Percentiles rank a stretch among this genome's conserved stretches.
These are phyloP conservation scores for Spatholobus suberectus DNA, from an alignment of 306 rosid genomes.

Conservation along the genomic window DNA sequence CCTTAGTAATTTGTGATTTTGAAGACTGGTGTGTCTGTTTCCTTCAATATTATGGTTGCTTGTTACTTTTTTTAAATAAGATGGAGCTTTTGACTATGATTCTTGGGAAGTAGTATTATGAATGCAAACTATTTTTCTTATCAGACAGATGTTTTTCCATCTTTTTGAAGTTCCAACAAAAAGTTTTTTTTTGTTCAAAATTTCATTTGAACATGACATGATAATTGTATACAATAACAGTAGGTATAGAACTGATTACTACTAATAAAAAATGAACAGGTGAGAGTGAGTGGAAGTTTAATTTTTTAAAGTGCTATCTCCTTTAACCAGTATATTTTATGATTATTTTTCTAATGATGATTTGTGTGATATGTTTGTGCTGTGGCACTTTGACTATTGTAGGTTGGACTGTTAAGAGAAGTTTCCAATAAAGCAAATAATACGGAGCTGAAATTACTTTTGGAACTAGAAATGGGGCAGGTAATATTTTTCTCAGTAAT, in stretches of 20 bases:
- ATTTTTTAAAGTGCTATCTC: neutral
- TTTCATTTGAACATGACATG: neutral
- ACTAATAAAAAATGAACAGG: neutral
- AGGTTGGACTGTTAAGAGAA: slow-evolving; percentile 88
- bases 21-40: neutral
- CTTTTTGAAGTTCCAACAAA: neutral
- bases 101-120: slow-evolving; percentile 5
- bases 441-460: slow-evolving; percentile 79
- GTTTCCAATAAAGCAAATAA: slow-evolving; percentile 65
- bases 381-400: slow-evolving; percentile 28
- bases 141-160: neutral
- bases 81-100: neutral
- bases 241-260: neutral
- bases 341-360: neutral
- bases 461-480: slow-evolving; percentile 82
- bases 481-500: slow-evolving; percentile 51
- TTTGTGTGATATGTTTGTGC: slow-evolving; percentile 5
- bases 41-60: neutral
- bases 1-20: neutral
- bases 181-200: neutral
- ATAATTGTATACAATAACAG: neutral
- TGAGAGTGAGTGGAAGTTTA: neutral
- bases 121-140: neutral
- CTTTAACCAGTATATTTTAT: neutral
- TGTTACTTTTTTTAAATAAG: neutral